Evolutionary conservation across 331 rosid genomes (phyloP).

Genomic region (Acacia pycnantha): DNA sequence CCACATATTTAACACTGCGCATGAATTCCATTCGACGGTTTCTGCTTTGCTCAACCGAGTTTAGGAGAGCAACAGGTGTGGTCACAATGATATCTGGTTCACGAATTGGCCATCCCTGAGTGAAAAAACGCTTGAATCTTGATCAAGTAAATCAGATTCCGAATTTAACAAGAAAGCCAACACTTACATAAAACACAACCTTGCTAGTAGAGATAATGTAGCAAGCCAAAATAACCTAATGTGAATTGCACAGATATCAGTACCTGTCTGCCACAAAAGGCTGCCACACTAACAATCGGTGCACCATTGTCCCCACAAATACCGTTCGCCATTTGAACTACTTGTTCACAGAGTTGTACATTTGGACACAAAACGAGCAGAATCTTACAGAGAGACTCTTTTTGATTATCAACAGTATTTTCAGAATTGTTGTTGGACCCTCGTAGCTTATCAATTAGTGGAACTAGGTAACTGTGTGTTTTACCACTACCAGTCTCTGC

Average conservation of each 20-base stretch:
- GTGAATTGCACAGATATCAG: constrained; percentile 2
- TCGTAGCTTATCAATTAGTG: constrained; percentile 64
- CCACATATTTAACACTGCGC: constrained; percentile 84
- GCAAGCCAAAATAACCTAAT: constrained; percentile 7
- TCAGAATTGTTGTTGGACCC: constrained; percentile 31
- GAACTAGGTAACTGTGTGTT: constrained; percentile 89
- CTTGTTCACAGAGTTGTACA: constrained; percentile 90
- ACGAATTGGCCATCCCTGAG: constrained; percentile 84
- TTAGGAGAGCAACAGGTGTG: constrained; percentile 93
- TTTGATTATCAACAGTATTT: constrained; percentile 38
- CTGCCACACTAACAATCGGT: constrained; percentile 61
- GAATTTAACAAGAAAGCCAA: background rate
- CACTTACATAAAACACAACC: constrained; percentile 7
- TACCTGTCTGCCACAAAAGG: constrained; percentile 94
- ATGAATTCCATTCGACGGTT: constrained; percentile 55
- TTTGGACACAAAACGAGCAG: constrained; percentile 89
- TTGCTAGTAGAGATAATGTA: background rate
- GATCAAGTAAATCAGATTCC: background rate
- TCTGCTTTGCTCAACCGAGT: constrained; percentile 68
- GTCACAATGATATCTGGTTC: constrained; percentile 85
- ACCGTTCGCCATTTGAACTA: constrained; percentile 76
- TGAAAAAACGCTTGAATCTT: constrained; percentile 7
- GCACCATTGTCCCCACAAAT: constrained; percentile 62
- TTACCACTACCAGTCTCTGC: constrained; percentile 98
- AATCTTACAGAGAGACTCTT: constrained; percentile 34